These are phyloP conservation scores for Pisolithus thermaeus DNA, from an alignment of 1,284 basidiomycete genomes.

Conservation along the genomic window DNA sequence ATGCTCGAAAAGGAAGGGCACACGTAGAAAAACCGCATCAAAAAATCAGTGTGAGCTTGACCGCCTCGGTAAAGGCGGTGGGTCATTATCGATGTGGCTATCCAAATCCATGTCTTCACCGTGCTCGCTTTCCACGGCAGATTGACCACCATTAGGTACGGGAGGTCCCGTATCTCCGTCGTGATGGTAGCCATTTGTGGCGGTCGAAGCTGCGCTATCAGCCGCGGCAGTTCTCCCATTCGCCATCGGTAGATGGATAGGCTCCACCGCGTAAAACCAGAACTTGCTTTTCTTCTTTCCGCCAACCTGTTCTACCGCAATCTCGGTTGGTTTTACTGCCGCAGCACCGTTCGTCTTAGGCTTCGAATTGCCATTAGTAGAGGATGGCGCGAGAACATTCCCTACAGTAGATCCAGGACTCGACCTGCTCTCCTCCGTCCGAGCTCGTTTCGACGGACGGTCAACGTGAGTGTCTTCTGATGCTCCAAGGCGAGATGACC, in stretches of 20 bases:
- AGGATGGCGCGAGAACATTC: conserved; percentile 22
- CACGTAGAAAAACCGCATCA: conserved; percentile 2
- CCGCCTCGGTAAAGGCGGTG: conserved; percentile 10
- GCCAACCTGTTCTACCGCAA: conserved; percentile 62
- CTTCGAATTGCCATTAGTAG: conserved; percentile 30
- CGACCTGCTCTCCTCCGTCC: conserved; percentile 63
- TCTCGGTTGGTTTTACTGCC: conserved; percentile 59
- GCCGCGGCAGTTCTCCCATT: conserved; percentile 6
- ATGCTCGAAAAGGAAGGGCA: conserved; percentile 6
- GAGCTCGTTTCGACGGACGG: conserved; percentile 57
- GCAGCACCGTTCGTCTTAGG: conserved; percentile 43
- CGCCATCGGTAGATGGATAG: conserved; percentile 35
- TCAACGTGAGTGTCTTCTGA: conserved; percentile 43
- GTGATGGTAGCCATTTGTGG: conserved; percentile 18
- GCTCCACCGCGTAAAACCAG: conserved; percentile 79
- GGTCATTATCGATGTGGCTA: conserved; percentile 12
- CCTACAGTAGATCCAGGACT: conserved; percentile 46
- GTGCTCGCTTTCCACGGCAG: background rate
- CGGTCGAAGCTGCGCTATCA: conserved; percentile 9
- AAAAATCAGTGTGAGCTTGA: conserved; percentile 7
- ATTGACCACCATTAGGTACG: conserved; percentile 9
- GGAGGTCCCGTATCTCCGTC: conserved; percentile 4
- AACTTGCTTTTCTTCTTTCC: conserved; percentile 78
- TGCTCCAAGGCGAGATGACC: conserved; percentile 61
- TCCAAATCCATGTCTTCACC: conserved; percentile 24